These are phyloP conservation scores for Diaporthe sp. DNA, from an alignment of 2,329 filamentous ascomycete species.

Conservation along the genomic window DNA sequence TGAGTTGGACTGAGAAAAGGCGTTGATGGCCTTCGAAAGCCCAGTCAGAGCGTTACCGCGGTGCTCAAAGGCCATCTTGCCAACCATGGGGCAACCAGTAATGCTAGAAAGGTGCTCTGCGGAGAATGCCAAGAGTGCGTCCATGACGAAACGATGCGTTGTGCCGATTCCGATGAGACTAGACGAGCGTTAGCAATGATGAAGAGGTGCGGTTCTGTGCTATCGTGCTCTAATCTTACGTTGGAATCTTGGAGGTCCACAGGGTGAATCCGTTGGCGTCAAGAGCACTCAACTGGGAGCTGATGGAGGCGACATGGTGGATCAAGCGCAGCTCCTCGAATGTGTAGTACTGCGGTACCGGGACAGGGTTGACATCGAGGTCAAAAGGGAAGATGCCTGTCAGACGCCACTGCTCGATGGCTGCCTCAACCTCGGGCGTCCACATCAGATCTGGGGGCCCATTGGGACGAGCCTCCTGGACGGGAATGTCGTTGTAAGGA, in stretches of 20 bases:
- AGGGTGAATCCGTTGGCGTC: slow-evolving; percentile 88
- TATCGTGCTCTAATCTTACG: slow-evolving; percentile 69
- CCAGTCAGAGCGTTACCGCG: slow-evolving; percentile 88
- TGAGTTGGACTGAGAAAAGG: slow-evolving; percentile 87
- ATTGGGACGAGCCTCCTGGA: slow-evolving; percentile 73
- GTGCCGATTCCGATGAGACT: slow-evolving; percentile 88
- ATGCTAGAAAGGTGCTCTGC: slow-evolving; percentile 94
- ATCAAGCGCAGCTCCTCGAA: slow-evolving; percentile 88
- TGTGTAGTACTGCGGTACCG: slow-evolving; percentile 79
- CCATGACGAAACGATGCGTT: slow-evolving; percentile 91
- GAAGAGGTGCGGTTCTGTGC: slow-evolving; percentile 38
- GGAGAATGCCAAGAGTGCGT: slow-evolving; percentile 92
- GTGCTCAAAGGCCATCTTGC: slow-evolving; percentile 91
- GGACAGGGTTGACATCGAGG: slow-evolving; percentile 81
- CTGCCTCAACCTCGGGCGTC: slow-evolving; percentile 86
- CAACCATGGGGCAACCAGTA: slow-evolving; percentile 86
- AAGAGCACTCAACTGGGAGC: slow-evolving; percentile 82
- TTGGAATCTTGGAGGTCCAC: slow-evolving; percentile 94
- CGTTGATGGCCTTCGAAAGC: slow-evolving; percentile 86
- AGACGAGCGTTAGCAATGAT: slow-evolving; percentile 44
- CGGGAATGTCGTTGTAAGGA: slow-evolving; percentile 92
- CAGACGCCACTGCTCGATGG: slow-evolving; percentile 85
- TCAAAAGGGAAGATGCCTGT: slow-evolving; percentile 90
- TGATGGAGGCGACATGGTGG: slow-evolving; percentile 89
- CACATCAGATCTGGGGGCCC: slow-evolving; percentile 82